Evolutionary conservation across 1,284 basidiomycete genomes (phyloP).

Genomic region (Leccinum pachyderme): DNA sequence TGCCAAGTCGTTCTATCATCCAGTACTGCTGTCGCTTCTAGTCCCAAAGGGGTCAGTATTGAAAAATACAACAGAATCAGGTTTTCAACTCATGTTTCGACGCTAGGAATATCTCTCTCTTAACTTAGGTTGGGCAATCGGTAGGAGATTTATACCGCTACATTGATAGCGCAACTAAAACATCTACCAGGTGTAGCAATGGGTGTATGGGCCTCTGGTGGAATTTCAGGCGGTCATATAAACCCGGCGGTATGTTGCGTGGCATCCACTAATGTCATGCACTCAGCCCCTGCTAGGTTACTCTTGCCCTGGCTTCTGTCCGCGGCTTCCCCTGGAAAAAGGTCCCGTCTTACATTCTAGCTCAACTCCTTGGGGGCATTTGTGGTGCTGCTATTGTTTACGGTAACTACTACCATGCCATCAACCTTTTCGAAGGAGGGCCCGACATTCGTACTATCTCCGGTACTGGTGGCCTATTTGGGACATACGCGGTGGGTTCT

Average conservation of each 20-base stretch:
- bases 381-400: conserved; percentile 70
- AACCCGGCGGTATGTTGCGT: conserved; percentile 61
- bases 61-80: neutral
- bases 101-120: conserved; percentile 57
- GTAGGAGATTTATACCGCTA: conserved; percentile 31
- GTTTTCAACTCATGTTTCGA: conserved; percentile 1
- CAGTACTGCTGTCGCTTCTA: conserved; percentile 48
- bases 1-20: conserved; percentile 62
- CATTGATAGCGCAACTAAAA: conserved; percentile 3
- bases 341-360: conserved; percentile 68
- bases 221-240: conserved; percentile 74
- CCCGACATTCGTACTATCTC: conserved; percentile 55
- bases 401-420: conserved; percentile 74
- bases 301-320: conserved; percentile 64
- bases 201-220: conserved; percentile 65
- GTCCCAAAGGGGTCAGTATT: conserved; percentile 60
- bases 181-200: conserved; percentile 44
- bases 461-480: conserved; percentile 68
- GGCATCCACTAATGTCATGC: conserved; percentile 13
- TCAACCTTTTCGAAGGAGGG: conserved; percentile 69
- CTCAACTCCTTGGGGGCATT: conserved; percentile 71
- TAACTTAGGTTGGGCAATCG: conserved; percentile 66
- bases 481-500: conserved; percentile 62
- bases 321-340: conserved; percentile 79
- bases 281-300: conserved; percentile 44